Conservation (phyloP, 129 eudicot species). For the Calendula officinalis region DNA sequence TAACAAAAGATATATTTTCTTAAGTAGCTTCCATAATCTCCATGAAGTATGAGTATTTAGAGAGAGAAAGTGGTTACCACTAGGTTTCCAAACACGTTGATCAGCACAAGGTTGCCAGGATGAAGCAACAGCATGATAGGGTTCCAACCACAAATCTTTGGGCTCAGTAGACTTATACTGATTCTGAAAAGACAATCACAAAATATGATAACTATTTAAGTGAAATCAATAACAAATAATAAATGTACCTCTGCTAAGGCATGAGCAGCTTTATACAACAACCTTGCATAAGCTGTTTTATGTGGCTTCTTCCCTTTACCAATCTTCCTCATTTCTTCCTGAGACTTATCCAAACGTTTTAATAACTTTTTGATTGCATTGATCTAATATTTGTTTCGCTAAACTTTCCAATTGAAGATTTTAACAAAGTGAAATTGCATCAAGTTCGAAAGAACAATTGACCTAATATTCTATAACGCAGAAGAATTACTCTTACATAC, state of each 20-base stretch:
- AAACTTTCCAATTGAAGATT: not conserved
- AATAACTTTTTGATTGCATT: not conserved
- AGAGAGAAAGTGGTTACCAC: constrained; percentile 46
- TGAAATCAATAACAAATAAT: not conserved
- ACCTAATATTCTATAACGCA: too few relatives aligned
- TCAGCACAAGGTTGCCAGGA: constrained; percentile 90
- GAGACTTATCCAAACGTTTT: constrained; percentile 26
- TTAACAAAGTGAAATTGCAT: not conserved
- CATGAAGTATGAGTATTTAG: not conserved
- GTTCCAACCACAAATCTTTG: constrained; percentile 89
- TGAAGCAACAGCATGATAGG: constrained; percentile 65
- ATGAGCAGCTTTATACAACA: constrained; percentile 92
- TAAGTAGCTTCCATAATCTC: not conserved
- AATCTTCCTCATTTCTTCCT: constrained; percentile 69
- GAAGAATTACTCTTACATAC: too few relatives aligned
- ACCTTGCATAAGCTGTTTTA: constrained; percentile 77
- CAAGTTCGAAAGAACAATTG: too few relatives aligned
- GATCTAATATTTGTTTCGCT: not conserved
- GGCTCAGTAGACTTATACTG: constrained; percentile 68
- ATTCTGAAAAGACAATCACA: constrained; percentile 39
- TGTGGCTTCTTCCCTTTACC: constrained; percentile 76
- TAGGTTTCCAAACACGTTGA: constrained; percentile 81
- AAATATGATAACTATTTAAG: not conserved
- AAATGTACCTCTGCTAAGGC: constrained; percentile 83
- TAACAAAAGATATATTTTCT: not conserved